Conservation (phyloP, 208 protist genomes). For the Leptomonas seymouri region DNA sequence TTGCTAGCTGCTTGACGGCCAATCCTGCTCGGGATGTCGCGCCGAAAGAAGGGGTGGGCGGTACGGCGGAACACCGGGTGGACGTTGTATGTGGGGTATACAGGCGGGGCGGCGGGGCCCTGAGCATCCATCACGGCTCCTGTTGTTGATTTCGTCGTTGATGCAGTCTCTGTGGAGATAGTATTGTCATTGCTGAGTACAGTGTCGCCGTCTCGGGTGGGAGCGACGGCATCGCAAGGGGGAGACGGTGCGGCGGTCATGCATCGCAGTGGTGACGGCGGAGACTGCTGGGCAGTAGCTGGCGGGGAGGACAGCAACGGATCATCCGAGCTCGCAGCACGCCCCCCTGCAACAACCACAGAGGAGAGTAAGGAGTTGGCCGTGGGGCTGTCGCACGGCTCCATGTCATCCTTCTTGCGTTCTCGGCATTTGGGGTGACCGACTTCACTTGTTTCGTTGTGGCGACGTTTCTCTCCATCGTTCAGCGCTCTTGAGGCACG, state of each 20-base stretch:
- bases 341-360: not conserved
- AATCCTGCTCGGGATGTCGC: not conserved
- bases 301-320: not conserved
- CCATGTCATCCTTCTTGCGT: not conserved
- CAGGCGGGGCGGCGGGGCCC: not conserved
- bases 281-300: not conserved
- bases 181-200: not conserved
- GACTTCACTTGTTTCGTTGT: not conserved
- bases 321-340: not conserved
- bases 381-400: not conserved
- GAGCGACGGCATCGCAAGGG: too few relatives aligned
- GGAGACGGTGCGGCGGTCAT: not conserved
- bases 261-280: not conserved
- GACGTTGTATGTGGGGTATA: conserved; percentile 21
- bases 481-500: too few relatives aligned
- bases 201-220: too few relatives aligned
- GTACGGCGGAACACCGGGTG: conserved; percentile 24
- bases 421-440: not conserved
- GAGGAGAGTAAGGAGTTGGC: not conserved
- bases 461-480: too few relatives aligned
- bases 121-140: not conserved
- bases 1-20: not conserved
- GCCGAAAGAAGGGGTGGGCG: conserved; percentile 24
- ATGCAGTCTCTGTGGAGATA: not conserved
- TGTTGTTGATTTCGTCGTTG: not conserved